phyloP scores from a whole-genome alignment of 1,284 basidiomycete genomes.

The Cutaneotrichosporon sp. region DNA sequence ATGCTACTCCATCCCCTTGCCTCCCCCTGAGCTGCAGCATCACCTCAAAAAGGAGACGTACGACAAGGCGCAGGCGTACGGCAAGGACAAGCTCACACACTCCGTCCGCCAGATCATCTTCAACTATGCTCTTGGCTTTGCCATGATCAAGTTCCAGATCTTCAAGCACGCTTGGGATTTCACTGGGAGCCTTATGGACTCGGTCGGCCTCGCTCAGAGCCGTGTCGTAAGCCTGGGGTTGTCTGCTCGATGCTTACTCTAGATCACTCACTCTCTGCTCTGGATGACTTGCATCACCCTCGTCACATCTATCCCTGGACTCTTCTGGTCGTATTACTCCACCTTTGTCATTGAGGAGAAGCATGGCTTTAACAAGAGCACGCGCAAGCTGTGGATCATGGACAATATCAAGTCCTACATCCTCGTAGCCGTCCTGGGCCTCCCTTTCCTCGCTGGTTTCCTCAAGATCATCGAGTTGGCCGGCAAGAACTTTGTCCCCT shows the following conservation, averaged over 20 bases:
- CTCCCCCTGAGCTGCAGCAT: slow-evolving; percentile 66
- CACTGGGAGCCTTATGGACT: slow-evolving; percentile 32
- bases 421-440: slow-evolving; percentile 69
- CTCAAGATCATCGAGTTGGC: slow-evolving; percentile 89
- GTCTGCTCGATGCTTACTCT: slow-evolving; percentile 5
- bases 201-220: slow-evolving; percentile 52
- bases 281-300: slow-evolving; percentile 68
- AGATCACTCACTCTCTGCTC: slow-evolving; percentile 78
- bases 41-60: slow-evolving; percentile 74
- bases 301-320: slow-evolving; percentile 61
- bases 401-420: slow-evolving; percentile 77
- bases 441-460: slow-evolving; percentile 81
- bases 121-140: slow-evolving; percentile 66
- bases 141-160: slow-evolving; percentile 66
- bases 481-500: slow-evolving; percentile 80
- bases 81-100: slow-evolving; percentile 86
- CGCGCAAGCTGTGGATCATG: slow-evolving; percentile 63
- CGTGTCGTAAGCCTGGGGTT: slow-evolving; percentile 24
- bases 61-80: slow-evolving; percentile 84
- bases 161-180: slow-evolving; percentile 72
- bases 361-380: slow-evolving; percentile 96
- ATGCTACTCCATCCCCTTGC: slow-evolving; percentile 69
- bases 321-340: slow-evolving; percentile 73
- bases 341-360: slow-evolving; percentile 93
- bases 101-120: slow-evolving; percentile 67